Percentiles rank a stretch among this genome's conserved stretches.
Evolutionary conservation across 2,329 filamentous ascomycete species (phyloP).

Genomic region (Fusarium goolgardi): DNA sequence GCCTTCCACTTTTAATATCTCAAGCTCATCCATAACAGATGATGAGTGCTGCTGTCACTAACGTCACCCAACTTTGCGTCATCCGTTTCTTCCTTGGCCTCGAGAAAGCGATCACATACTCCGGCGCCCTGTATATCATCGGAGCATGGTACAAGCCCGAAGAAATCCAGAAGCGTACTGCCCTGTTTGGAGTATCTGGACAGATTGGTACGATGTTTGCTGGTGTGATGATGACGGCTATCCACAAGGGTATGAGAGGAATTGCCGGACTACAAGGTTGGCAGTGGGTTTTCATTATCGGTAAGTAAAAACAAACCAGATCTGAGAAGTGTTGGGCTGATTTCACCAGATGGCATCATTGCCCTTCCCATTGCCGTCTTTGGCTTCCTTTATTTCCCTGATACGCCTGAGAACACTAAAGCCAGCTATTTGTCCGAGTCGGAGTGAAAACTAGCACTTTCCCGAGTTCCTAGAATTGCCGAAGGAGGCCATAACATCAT

Average conservation of each 20-base stretch:
- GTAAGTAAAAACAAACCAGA: accelerated
- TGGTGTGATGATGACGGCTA: conserved; percentile 66
- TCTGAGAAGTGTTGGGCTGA: accelerated
- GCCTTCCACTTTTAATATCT: accelerated
- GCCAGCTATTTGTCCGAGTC: conserved; percentile 51
- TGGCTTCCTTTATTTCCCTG: conserved; percentile 41
- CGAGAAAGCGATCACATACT: conserved; percentile 47
- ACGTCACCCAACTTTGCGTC: conserved; percentile 46
- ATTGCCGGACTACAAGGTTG: conserved; percentile 57
- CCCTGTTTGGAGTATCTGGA: conserved; percentile 68
- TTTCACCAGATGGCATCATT: conserved; percentile 35
- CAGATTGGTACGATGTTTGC: conserved; percentile 69
- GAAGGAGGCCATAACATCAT: conserved; percentile 52
- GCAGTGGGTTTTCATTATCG: conserved; percentile 57
- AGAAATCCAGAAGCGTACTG: conserved; percentile 69
- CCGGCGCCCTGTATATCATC: conserved; percentile 52
- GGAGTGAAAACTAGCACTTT: conserved; percentile 49
- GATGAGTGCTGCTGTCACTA: conserved; percentile 50
- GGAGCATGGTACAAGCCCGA: conserved; percentile 65
- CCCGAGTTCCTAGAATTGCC: conserved; percentile 48
- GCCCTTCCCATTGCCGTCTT: conserved; percentile 41
- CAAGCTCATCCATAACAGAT: conserved; percentile 7
- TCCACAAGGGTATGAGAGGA: conserved; percentile 51
- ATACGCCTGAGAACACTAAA: conserved; percentile 50
- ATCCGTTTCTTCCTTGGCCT: conserved; percentile 48